Base-by-base conservation (phyloP, 2,329 filamentous ascomycete genomes). In the Trichoderma sp. region DNA sequence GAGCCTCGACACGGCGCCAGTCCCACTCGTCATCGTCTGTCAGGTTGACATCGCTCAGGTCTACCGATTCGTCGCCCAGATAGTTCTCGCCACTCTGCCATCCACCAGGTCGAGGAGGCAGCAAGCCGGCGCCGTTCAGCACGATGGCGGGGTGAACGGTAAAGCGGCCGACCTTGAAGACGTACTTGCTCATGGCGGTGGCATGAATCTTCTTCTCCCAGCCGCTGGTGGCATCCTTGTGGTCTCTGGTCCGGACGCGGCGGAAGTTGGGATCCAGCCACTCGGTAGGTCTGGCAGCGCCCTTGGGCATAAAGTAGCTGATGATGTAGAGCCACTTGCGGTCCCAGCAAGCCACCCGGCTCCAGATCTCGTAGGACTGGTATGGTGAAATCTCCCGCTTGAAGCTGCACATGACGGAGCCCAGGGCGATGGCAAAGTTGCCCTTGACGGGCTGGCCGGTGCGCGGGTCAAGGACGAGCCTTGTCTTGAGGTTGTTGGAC, bases 141-240 rank as follows among this genome's bases (percentile, higher is more conserved):
- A 95, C 85, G 61, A 92, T 85, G 75, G 94, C 92, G 0, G 96
- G 95, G 74, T 95, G 90, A 4, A 98, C 89, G 0, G 95, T 98
- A 77, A 96, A 85, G 28, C 95, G 86, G 1, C 92, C 93, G 70
- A 94, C 86, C 84, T 95, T 95, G 79, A 93, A 90, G 53, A 95
- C 93, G 80, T 95, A 95, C 83, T 94, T 95, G 83, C 88, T 91
- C 57, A 95, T 81, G 1, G 90, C 90, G 0, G 91, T 91, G 1
- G 93, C 93, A 75, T 92, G 87, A 50, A 95, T 86, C 73, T 88
- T 89, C 80, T 87, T 90, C 79, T 89, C 85, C 79, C 88, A 88
- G 34, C 85, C 84, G 2, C 79, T 79, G 30, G 81, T 74, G 4
- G 76, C 75, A 61, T 83, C 80, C 55, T 79, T 76, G 39, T 77